These are phyloP conservation scores for Scheffersomyces insectosa DNA, from an alignment of 1,139 yeast species.

Conservation along the genomic window DNA sequence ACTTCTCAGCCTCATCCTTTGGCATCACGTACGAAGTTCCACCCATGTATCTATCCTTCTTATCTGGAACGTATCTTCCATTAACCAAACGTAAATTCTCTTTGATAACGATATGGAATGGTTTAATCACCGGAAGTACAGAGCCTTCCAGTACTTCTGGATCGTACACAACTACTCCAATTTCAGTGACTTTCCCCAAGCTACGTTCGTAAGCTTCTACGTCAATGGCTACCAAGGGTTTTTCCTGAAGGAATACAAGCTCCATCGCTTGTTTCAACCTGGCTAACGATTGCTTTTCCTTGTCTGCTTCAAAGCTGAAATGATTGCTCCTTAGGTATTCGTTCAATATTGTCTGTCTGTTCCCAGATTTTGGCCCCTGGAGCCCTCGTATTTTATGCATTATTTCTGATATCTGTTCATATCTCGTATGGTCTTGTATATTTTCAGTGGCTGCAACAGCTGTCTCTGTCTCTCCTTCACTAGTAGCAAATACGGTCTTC, in stretches of 20 bases:
- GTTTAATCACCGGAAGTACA: slow-evolving; percentile 15
- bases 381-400: too few relatives aligned
- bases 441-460: too few relatives aligned
- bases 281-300: slow-evolving; percentile 1
- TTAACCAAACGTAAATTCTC: slow-evolving; percentile 16
- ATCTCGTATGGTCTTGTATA: slow-evolving; percentile 2
- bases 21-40: slow-evolving; percentile 18
- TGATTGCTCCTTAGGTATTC: slow-evolving; percentile 8
- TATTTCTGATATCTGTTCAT: too few relatives aligned
- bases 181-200: slow-evolving; percentile 19
- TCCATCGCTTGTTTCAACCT: slow-evolving; percentile 11
- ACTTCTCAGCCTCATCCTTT: slow-evolving; percentile 9
- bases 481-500: too few relatives aligned
- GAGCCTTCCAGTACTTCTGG: slow-evolving; percentile 16
- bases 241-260: slow-evolving; percentile 17
- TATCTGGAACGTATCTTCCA: slow-evolving; percentile 21
- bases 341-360: slow-evolving; percentile 3
- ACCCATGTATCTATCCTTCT: slow-evolving; percentile 19
- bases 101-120: slow-evolving; percentile 19
- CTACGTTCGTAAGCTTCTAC: slow-evolving; percentile 24
- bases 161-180: slow-evolving; percentile 24
- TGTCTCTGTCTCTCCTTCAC: too few relatives aligned
- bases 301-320: slow-evolving; percentile 5
- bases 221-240: slow-evolving; percentile 24
- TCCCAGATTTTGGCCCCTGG: not conserved